Percentiles rank a stretch among this genome's conserved stretches.
These are phyloP conservation scores for Bipolaris gigantea DNA, from an alignment of 2,329 filamentous ascomycete genomes.

Conservation along the genomic window DNA sequence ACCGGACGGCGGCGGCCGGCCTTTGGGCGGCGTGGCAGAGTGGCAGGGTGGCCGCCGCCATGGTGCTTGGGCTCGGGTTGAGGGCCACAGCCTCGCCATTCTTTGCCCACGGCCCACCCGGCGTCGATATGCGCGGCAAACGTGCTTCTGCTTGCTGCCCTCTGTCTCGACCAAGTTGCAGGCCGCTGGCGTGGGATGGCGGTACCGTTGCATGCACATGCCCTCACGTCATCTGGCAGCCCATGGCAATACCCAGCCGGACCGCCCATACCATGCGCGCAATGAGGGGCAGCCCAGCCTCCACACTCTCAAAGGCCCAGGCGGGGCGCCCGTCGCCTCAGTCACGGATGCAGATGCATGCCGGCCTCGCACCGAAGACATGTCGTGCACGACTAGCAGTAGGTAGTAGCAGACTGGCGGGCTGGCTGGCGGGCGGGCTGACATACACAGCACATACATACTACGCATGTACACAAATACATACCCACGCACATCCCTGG, in stretches of 20 bases:
- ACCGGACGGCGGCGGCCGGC: too few relatives aligned
- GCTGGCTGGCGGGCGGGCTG: too few relatives aligned
- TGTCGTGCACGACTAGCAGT: slow-evolving; percentile 5
- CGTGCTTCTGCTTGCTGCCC: slow-evolving; percentile 69
- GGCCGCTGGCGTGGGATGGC: slow-evolving; percentile 17
- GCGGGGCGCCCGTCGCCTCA: slow-evolving; percentile 15
- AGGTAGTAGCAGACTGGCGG: too few relatives aligned
- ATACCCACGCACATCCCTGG: too few relatives aligned
- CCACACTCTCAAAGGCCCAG: slow-evolving; percentile 19
- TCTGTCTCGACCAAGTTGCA: slow-evolving; percentile 56
- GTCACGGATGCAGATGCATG: slow-evolving; percentile 19
- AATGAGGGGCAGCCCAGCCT: slow-evolving; percentile 24
- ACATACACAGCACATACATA: too few relatives aligned
- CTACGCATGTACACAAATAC: too few relatives aligned
- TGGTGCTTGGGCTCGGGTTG: slow-evolving; percentile 16
- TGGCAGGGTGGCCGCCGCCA: too few relatives aligned
- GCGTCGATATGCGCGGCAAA: slow-evolving; percentile 43
- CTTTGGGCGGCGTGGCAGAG: too few relatives aligned
- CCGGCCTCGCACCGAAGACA: slow-evolving; percentile 9
- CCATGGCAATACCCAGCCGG: slow-evolving; percentile 13
- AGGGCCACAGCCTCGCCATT: slow-evolving; percentile 19
- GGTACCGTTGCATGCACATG: slow-evolving; percentile 17
- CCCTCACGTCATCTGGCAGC: slow-evolving; percentile 33
- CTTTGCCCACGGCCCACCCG: slow-evolving; percentile 18
- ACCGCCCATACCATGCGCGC: slow-evolving; percentile 8